Conservation (phyloP, 176 grass and related monocot genomes). For the Zoysia pacifica region DNA sequence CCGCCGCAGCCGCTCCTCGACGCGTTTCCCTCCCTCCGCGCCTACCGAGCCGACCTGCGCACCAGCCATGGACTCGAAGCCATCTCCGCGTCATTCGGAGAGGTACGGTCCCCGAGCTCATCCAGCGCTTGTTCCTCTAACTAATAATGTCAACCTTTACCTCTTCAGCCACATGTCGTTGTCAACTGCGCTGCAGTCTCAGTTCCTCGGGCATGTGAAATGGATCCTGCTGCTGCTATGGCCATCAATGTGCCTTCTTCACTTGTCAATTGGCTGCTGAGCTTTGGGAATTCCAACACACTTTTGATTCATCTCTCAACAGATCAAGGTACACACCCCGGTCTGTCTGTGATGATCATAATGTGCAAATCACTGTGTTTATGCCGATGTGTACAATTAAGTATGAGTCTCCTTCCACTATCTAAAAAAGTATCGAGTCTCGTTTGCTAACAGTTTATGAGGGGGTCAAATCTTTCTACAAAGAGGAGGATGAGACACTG, state of each 20-base stretch:
- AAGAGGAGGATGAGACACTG: constrained; percentile 69
- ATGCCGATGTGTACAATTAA: background rate
- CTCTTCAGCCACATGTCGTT: constrained; percentile 71
- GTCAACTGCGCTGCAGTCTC: constrained; percentile 91
- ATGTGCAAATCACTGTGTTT: background rate
- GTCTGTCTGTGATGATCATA: background rate
- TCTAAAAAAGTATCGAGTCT: background rate
- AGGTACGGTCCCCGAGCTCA: constrained; percentile 37
- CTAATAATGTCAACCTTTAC: background rate
- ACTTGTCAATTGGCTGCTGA: constrained; percentile 64
- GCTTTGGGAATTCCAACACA: constrained; percentile 44
- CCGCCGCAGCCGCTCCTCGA: constrained; percentile 65
- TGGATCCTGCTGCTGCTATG: constrained; percentile 69
- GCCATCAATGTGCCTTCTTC: constrained; percentile 74
- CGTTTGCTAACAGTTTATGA: constrained; percentile 74
- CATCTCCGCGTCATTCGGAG: constrained; percentile 58
- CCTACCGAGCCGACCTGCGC: constrained; percentile 71
- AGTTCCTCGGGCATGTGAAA: constrained; percentile 75
- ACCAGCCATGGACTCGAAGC: constrained; percentile 58
- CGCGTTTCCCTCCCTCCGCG: constrained; percentile 53
- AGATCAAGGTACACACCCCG: constrained; percentile 66
- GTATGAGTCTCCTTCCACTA: constrained; percentile 8
- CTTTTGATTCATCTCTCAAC: constrained; percentile 92
- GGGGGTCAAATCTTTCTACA: constrained; percentile 86
- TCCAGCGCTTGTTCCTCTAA: background rate